A percentile compares a stretch with the other conserved stretches of the same genome.
Conservation (phyloP, 2,329 filamentous ascomycete genomes). For the Exophiala sp. region DNA sequence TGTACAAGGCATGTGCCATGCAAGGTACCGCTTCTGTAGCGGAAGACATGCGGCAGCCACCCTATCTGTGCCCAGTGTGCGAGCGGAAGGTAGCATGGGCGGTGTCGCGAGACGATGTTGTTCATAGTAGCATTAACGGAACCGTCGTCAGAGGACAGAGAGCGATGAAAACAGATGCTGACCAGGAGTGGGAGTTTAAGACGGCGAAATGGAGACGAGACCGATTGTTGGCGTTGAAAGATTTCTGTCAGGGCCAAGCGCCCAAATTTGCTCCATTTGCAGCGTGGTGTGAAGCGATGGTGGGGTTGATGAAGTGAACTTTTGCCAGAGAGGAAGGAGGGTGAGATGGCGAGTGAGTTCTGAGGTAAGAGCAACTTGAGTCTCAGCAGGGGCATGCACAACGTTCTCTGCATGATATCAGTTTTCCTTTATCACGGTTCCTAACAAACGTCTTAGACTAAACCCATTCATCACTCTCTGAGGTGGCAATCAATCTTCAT, state of each 20-base stretch:
- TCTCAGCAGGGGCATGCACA: no score
- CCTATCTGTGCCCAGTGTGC: slow-evolving; percentile 61
- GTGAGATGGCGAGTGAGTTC: no score
- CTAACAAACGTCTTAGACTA: no score
- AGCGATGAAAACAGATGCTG: neutral
- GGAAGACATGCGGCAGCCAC: slow-evolving; percentile 61
- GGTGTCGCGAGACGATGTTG: neutral
- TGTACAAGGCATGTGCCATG: slow-evolving; percentile 58
- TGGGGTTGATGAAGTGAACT: neutral
- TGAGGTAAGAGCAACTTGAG: no score
- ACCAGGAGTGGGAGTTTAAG: neutral
- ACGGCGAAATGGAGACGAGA: neutral
- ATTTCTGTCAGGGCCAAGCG: neutral
- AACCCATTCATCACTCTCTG: no score
- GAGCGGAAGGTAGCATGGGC: slow-evolving; percentile 50
- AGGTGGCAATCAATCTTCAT: no score
- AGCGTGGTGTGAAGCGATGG: neutral
- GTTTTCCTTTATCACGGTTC: no score
- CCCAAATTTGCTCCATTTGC: neutral
- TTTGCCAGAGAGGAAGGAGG: no score
- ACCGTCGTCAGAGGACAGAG: neutral
- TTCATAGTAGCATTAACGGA: neutral
- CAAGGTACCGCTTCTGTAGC: slow-evolving; percentile 56
- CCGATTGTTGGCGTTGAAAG: neutral
- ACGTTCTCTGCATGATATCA: no score